A percentile compares a stretch with the other conserved stretches of the same genome.
These are phyloP conservation scores for Mycena citricolor DNA, from an alignment of 1,284 basidiomycete genomes.

Conservation along the genomic window DNA sequence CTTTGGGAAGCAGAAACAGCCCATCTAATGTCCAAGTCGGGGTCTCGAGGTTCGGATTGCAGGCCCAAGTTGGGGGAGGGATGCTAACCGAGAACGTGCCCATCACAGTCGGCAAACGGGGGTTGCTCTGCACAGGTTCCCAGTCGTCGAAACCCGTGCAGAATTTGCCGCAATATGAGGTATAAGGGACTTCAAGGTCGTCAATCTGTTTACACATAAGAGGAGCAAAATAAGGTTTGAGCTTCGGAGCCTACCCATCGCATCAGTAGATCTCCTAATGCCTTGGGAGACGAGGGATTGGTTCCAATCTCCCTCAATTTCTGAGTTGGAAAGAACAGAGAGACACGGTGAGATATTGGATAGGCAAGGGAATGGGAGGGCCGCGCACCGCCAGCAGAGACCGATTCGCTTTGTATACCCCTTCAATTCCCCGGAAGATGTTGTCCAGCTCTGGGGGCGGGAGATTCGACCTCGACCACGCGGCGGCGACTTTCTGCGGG, in stretches of 20 bases:
- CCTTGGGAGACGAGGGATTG: slow-evolving; percentile 92
- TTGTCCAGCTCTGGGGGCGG: slow-evolving; percentile 89
- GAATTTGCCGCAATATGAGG: slow-evolving; percentile 76
- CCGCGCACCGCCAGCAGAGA: slow-evolving; percentile 68
- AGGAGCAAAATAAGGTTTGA: slow-evolving; percentile 15
- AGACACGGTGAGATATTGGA: slow-evolving; percentile 16
- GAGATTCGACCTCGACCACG: slow-evolving; percentile 94
- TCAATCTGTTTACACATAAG: slow-evolving; percentile 63
- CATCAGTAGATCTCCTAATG: slow-evolving; percentile 94
- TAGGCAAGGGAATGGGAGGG: no score
- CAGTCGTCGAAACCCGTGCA: slow-evolving; percentile 81
- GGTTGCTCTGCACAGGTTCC: slow-evolving; percentile 76
- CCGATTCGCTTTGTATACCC: slow-evolving; percentile 90
- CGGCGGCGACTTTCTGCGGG: slow-evolving; percentile 87
- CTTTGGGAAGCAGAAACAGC: slow-evolving; percentile 85
- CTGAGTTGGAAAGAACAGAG: slow-evolving; percentile 47
- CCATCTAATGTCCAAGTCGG: slow-evolving; percentile 83
- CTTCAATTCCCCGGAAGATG: slow-evolving; percentile 94
- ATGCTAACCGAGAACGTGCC: slow-evolving; percentile 65
- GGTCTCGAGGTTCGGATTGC: slow-evolving; percentile 37
- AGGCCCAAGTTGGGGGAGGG: slow-evolving; percentile 53
- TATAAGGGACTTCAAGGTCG: slow-evolving; percentile 87
- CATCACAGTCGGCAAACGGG: slow-evolving; percentile 70
- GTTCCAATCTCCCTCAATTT: slow-evolving; percentile 93
- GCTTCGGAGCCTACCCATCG: slow-evolving; percentile 72